These are phyloP conservation scores for Vitis amurensis DNA, from an alignment of 164 flowering plant species.

Conservation along the genomic window DNA sequence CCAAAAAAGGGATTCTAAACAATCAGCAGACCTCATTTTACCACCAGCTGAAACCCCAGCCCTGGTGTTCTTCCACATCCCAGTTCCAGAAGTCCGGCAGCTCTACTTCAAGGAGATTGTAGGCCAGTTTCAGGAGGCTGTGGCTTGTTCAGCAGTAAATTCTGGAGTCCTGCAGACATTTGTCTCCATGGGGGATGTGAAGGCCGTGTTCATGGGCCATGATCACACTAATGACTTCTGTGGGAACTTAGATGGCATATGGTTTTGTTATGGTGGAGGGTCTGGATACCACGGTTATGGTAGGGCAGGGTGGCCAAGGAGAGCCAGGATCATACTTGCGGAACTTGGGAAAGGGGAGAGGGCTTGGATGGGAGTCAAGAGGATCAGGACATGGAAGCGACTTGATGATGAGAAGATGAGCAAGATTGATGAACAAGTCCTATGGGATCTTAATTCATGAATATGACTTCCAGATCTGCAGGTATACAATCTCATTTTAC, in stretches of 20 bases:
- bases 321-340: conserved; percentile 66
- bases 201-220: conserved; percentile 86
- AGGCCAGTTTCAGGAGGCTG: conserved; percentile 72
- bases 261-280: conserved; percentile 94
- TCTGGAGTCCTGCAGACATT: conserved; percentile 73
- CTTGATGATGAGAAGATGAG: conserved; percentile 65
- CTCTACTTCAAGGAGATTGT: conserved; percentile 41
- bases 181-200: conserved; percentile 61
- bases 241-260: conserved; percentile 65
- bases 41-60: conserved; percentile 30
- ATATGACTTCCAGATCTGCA: conserved; percentile 1
- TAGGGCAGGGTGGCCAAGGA: conserved; percentile 67
- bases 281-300: conserved; percentile 94
- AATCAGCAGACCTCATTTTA: conserved; percentile 7
- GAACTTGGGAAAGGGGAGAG: conserved; percentile 53
- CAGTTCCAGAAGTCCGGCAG: conserved; percentile 77
- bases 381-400: conserved; percentile 86
- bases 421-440: conserved; percentile 68
- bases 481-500: neutral
- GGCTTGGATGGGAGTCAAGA: conserved; percentile 59
- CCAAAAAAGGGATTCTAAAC: conserved; percentile 17
- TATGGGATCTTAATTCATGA: conserved; percentile 43
- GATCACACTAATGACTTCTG: conserved; percentile 92
- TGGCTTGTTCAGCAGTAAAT: conserved; percentile 67
- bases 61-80: conserved; percentile 84